These are phyloP conservation scores for Schizochytrium sp. DNA, from an alignment of 108 stramenopile genomes.

Conservation along the genomic window DNA sequence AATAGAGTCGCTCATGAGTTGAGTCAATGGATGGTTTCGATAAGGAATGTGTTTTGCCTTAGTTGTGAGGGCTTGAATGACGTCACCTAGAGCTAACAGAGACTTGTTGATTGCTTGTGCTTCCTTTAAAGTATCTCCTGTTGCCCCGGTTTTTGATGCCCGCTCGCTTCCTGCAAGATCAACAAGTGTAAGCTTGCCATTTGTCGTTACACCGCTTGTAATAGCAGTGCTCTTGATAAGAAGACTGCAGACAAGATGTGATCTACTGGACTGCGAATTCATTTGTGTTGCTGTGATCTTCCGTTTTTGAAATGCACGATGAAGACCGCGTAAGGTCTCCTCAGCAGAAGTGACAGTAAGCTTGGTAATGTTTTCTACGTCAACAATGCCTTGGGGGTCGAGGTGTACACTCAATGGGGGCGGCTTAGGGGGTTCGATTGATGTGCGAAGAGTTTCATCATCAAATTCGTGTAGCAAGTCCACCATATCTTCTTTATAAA, in stretches of 20 bases:
- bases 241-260: constrained; percentile 74
- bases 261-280: constrained; percentile 78
- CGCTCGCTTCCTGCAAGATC: constrained; percentile 69
- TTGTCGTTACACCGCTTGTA: not conserved
- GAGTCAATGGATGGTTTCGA: constrained; percentile 58
- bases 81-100: constrained; percentile 67
- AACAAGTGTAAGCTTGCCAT: constrained; percentile 36
- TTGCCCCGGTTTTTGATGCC: constrained; percentile 61
- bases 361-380: constrained; percentile 68
- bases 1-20: constrained; percentile 37
- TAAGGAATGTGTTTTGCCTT: constrained; percentile 51
- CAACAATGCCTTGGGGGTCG: constrained; percentile 75
- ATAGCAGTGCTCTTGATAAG: constrained; percentile 40
- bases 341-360: constrained; percentile 67
- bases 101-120: constrained; percentile 67
- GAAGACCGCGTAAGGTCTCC: constrained; percentile 63
- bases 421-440: constrained; percentile 55
- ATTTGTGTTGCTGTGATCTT: constrained; percentile 77
- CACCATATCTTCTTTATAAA: constrained; percentile 58
- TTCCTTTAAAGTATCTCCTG: constrained; percentile 65
- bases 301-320: constrained; percentile 71
- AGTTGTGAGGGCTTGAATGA: constrained; percentile 64
- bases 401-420: constrained; percentile 77
- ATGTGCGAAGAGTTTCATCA: not conserved
- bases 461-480: constrained; percentile 18